phyloP scores from a whole-genome alignment of 139 green algal genomes.

The Zygnema cylindricum region DNA sequence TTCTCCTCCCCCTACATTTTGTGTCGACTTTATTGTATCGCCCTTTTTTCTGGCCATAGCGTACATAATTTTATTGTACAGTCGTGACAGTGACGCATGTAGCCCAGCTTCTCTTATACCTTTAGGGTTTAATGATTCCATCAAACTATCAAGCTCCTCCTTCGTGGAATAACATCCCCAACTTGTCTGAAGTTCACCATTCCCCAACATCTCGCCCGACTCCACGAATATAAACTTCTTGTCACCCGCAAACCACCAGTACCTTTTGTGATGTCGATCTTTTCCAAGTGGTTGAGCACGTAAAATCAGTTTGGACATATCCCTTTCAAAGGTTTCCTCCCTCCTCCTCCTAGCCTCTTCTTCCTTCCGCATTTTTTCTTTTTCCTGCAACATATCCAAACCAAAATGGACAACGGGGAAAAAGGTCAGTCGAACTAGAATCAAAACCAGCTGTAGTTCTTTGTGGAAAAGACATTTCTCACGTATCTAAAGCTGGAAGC shows the following conservation, averaged over 20 bases:
- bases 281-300: conserved; percentile 16
- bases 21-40: neutral
- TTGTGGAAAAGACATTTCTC: no score
- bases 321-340: conserved; percentile 51
- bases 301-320: conserved; percentile 38
- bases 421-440: no score
- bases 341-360: conserved; percentile 27
- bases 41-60: conserved; percentile 8
- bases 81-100: neutral
- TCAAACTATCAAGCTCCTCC: conserved; percentile 39
- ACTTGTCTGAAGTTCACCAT: neutral
- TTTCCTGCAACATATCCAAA: neutral
- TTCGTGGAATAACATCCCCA: conserved; percentile 45
- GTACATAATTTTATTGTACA: conserved; percentile 7
- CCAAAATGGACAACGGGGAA: no score
- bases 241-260: conserved; percentile 51
- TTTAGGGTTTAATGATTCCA: conserved; percentile 44
- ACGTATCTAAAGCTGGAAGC: no score
- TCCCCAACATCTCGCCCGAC: neutral
- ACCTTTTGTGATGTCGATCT: conserved; percentile 48
- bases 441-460: no score
- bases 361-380: conserved; percentile 6
- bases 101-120: conserved; percentile 15
- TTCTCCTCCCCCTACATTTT: neutral
- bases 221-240: conserved; percentile 48